Percentiles rank a stretch among this genome's conserved stretches.
These are phyloP conservation scores for Elsinoe ampelina DNA, from an alignment of 2,329 filamentous ascomycete genomes.

Conservation along the genomic window DNA sequence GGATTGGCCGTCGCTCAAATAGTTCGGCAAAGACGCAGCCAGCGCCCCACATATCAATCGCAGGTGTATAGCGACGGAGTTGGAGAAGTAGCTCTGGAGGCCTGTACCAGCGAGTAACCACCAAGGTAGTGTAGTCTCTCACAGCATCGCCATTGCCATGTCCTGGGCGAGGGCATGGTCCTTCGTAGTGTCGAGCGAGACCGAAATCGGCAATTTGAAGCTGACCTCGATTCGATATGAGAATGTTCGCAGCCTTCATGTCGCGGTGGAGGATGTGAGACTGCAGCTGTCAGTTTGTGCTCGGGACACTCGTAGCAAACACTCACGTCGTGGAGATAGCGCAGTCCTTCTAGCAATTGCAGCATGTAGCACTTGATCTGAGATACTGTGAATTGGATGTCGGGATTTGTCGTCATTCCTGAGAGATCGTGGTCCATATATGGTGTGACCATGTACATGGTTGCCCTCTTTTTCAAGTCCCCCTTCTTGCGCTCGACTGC, in stretches of 20 bases:
- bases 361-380: slow-evolving; percentile 98
- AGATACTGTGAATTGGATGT: slow-evolving; percentile 73
- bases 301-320: background rate
- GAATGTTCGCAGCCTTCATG: slow-evolving; percentile 96
- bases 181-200: slow-evolving; percentile 86
- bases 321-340: slow-evolving; percentile 71
- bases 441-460: slow-evolving; percentile 97
- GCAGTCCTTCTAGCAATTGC: slow-evolving; percentile 80
- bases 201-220: slow-evolving; percentile 97
- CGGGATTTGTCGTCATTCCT: slow-evolving; percentile 87
- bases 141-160: slow-evolving; percentile 73
- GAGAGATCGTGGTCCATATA: slow-evolving; percentile 99
- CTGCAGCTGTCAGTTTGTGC: slow-evolving; percentile 13
- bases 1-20: slow-evolving; percentile 85
- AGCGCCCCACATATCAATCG: slow-evolving; percentile 97
- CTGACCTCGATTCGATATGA: slow-evolving; percentile 89
- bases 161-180: slow-evolving; percentile 65
- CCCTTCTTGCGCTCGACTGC: slow-evolving; percentile 76
- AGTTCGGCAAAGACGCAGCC: slow-evolving; percentile 99
- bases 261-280: slow-evolving; percentile 81
- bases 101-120: slow-evolving; percentile 94
- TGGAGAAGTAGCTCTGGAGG: slow-evolving; percentile 87
- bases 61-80: slow-evolving; percentile 85
- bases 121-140: slow-evolving; percentile 89
- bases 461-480: slow-evolving; percentile 53